phyloP scores from a whole-genome alignment of 2,329 filamentous ascomycete genomes.

The Xylariaceae sp. region DNA sequence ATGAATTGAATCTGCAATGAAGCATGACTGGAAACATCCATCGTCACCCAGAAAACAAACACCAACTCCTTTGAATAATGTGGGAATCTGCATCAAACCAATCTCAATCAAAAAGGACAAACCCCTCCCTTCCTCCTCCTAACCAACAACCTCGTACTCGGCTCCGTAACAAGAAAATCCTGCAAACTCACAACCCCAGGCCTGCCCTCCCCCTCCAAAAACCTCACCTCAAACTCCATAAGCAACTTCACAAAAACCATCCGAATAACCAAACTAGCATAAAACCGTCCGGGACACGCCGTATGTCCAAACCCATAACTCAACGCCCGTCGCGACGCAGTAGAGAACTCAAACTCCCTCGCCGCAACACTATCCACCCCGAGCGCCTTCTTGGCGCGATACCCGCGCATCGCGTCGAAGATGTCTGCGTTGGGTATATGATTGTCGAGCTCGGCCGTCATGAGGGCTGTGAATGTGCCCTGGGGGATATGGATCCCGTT shows the following conservation, averaged over 20 bases:
- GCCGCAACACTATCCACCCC: background rate
- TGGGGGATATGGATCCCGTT: background rate
- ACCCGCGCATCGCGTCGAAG: conserved; percentile 2
- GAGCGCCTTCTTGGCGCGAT: conserved; percentile 23
- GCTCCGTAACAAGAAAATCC: conserved; percentile 26
- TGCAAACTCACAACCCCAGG: conserved; percentile 21
- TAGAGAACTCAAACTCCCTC: conserved; percentile 12
- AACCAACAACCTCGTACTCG: conserved; percentile 11
- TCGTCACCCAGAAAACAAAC: too few relatives aligned
- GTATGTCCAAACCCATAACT: conserved; percentile 36
- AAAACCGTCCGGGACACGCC: conserved; percentile 34
- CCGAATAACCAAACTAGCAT: conserved; percentile 31
- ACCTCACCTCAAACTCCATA: conserved; percentile 28
- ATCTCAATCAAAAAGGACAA: conserved; percentile 1
- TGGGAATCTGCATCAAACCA: too few relatives aligned
- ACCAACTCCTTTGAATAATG: too few relatives aligned
- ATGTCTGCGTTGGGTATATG: background rate
- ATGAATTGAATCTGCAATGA: too few relatives aligned
- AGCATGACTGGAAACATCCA: too few relatives aligned
- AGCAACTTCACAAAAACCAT: conserved; percentile 28
- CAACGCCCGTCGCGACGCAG: conserved; percentile 30
- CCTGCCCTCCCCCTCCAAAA: conserved; percentile 18
- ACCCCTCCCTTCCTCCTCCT: background rate
- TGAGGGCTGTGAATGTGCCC: background rate
- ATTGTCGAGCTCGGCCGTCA: background rate